Evolutionary conservation across 139 green algal genomes (phyloP).

Genomic region (Desmodesmus armatus): DNA sequence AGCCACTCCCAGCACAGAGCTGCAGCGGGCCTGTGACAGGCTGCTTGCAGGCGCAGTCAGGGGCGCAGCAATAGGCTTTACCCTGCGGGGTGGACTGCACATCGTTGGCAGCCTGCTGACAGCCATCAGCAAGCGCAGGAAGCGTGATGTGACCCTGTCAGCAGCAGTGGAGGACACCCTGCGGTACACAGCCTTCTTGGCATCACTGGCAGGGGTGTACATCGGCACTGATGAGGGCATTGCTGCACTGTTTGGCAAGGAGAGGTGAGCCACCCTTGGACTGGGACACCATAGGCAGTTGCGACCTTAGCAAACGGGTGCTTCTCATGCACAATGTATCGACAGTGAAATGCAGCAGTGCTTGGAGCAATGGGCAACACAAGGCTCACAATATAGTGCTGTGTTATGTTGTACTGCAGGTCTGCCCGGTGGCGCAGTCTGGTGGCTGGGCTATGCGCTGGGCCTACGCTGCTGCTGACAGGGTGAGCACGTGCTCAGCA

Average conservation of each 20-base stretch:
- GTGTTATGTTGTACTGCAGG: too few relatives aligned
- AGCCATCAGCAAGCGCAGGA: slow-evolving; percentile 10
- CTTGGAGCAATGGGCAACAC: too few relatives aligned
- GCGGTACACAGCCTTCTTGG: slow-evolving; percentile 81
- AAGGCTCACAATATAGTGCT: too few relatives aligned
- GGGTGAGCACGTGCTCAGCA: slow-evolving; percentile 58
- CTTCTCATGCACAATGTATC: too few relatives aligned
- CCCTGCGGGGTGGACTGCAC: slow-evolving; percentile 45
- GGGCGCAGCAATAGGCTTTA: slow-evolving; percentile 32
- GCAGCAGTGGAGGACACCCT: slow-evolving; percentile 68
- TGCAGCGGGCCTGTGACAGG: slow-evolving; percentile 29
- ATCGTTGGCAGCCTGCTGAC: slow-evolving; percentile 25
- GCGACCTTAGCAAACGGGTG: background rate
- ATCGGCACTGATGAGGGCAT: slow-evolving; percentile 84
- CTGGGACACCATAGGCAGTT: too few relatives aligned
- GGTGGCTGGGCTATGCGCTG: slow-evolving; percentile 83
- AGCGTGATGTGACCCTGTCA: slow-evolving; percentile 3
- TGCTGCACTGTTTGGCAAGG: slow-evolving; percentile 69
- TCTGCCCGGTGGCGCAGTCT: slow-evolving; percentile 77
- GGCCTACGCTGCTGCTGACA: slow-evolving; percentile 80
- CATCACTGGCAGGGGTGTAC: slow-evolving; percentile 69
- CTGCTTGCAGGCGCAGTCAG: slow-evolving; percentile 5
- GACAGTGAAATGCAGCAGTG: too few relatives aligned
- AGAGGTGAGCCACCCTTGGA: slow-evolving; percentile 48
- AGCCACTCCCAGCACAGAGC: background rate